These are phyloP conservation scores for Collybia sp. DNA, from an alignment of 768 basidiomycete species.

Conservation along the genomic window DNA sequence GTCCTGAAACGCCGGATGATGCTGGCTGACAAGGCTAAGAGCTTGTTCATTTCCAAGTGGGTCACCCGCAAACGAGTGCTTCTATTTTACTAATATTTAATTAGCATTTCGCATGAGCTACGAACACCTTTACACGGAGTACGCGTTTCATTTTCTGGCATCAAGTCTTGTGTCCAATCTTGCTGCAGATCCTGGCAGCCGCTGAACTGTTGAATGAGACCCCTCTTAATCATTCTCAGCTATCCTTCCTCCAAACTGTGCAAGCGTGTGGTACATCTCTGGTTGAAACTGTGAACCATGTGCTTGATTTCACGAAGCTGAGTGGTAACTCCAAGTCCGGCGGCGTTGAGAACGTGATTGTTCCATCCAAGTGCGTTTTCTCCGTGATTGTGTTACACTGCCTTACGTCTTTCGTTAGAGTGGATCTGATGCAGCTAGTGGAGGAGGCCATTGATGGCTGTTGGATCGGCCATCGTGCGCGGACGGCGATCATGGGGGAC, in stretches of 20 bases:
- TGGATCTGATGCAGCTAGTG: slow-evolving; percentile 76
- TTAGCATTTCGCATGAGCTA: slow-evolving; percentile 85
- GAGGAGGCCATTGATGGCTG: slow-evolving; percentile 92
- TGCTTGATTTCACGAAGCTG: slow-evolving; percentile 92
- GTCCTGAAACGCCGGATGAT: slow-evolving; percentile 92
- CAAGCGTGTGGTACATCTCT: slow-evolving; percentile 94
- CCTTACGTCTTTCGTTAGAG: slow-evolving; percentile 25
- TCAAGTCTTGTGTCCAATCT: slow-evolving; percentile 6
- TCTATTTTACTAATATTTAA: not conserved
- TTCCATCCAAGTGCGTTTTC: slow-evolving; percentile 41
- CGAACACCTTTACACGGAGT: slow-evolving; percentile 91
- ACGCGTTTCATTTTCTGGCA: slow-evolving; percentile 10
- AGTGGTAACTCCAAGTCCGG: slow-evolving; percentile 81
- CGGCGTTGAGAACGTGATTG: slow-evolving; percentile 72
- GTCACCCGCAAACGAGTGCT: slow-evolving; percentile 11
- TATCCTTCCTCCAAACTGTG: slow-evolving; percentile 87
- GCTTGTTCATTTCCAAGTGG: slow-evolving; percentile 87
- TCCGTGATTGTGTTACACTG: not conserved
- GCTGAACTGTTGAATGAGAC: slow-evolving; percentile 90
- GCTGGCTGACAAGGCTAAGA: slow-evolving; percentile 91
- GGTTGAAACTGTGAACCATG: slow-evolving; percentile 95
- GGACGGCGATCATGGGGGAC: slow-evolving; percentile 61
- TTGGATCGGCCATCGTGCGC: slow-evolving; percentile 89
- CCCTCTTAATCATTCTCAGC: slow-evolving; percentile 72
- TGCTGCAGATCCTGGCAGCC: slow-evolving; percentile 73